Base-by-base conservation (phyloP, 345 rosid species). In the Moricandia moricandioides region DNA sequence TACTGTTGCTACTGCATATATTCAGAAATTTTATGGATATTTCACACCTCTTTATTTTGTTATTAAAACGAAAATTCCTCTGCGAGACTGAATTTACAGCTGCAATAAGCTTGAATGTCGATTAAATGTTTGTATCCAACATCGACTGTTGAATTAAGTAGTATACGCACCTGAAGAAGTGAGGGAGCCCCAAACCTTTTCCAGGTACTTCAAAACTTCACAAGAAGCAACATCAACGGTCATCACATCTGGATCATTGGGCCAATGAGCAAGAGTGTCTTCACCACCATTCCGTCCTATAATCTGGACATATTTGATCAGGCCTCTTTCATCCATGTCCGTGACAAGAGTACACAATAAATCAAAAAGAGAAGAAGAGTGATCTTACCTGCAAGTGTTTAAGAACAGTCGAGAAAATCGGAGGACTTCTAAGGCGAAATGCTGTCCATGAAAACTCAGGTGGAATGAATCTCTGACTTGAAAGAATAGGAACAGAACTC, bases 231-330 rank as follows among this genome's bases (percentile, higher is more conserved):
- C 93, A 65, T 84, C 89, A 73, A 91, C 79, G 30, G 88, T 86
- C 88, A 91, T 75, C 84, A 93, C 79, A 65, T 88, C 84, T 61
- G 92, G 73, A 69, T 88, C 80, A 67, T 83, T 88, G 70, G 98
- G 96, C 98, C 97, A 93, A 78, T 93, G 97, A 85, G 96, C 89
- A 81, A 91, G 96, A 63, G 98, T 87, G 78, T 93, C 97, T 84
- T 87, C 98, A 80, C 98, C 98, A 57, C 93, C 87, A 84, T 88
- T 88, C 82, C 83, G 83, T 61, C 98, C 97, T 62, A 87, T 89
- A 49, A 82, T 83, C 98, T 91, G 83, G 80, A 61, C 43, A 68
- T 54, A 66, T 73, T 54, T 62, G 40, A 79, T 80, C 30, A 69
- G 67, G 58, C 75, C 61, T 8, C 65, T 62, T 52, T 67, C 54